Percentiles rank a stretch among this genome's conserved stretches.
These are phyloP conservation scores for Puccinia polysora DNA, from an alignment of 1,284 basidiomycete genomes.

Conservation along the genomic window DNA sequence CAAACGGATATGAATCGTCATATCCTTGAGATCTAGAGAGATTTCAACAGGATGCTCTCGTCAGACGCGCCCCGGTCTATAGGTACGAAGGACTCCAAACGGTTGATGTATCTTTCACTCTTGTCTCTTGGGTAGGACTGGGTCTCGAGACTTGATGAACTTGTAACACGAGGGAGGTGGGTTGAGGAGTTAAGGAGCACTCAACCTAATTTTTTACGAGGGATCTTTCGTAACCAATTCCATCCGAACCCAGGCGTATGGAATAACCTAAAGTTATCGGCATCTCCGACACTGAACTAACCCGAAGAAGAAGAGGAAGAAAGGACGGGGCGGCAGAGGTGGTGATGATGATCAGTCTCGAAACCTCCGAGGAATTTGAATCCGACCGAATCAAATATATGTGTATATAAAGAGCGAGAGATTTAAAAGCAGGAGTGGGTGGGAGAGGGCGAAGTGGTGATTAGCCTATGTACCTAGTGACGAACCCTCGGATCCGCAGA, in stretches of 20 bases:
- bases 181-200: too few relatives aligned
- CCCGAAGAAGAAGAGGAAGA: too few relatives aligned
- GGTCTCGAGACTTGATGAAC: too few relatives aligned
- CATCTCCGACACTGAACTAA: constrained; percentile 40
- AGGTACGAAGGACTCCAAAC: neutral
- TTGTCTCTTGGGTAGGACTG: neutral
- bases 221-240: constrained; percentile 30
- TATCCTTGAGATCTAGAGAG: constrained; percentile 32
- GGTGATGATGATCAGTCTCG: too few relatives aligned
- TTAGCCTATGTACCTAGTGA: constrained; percentile 21
- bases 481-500: constrained; percentile 32
- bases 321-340: too few relatives aligned
- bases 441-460: neutral
- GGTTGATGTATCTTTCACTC: neutral
- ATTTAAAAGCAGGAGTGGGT: neutral
- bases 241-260: constrained; percentile 41
- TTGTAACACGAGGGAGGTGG: too few relatives aligned
- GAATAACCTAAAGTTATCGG: constrained; percentile 41
- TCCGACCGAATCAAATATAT: neutral
- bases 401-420: neutral
- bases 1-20: constrained; percentile 38
- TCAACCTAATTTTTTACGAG: constrained; percentile 22
- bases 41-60: neutral
- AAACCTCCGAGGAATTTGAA: too few relatives aligned
- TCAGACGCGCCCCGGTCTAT: neutral